These are phyloP conservation scores for Kingdonia uniflora DNA, from an alignment of 164 flowering plant species.

Conservation along the genomic window DNA sequence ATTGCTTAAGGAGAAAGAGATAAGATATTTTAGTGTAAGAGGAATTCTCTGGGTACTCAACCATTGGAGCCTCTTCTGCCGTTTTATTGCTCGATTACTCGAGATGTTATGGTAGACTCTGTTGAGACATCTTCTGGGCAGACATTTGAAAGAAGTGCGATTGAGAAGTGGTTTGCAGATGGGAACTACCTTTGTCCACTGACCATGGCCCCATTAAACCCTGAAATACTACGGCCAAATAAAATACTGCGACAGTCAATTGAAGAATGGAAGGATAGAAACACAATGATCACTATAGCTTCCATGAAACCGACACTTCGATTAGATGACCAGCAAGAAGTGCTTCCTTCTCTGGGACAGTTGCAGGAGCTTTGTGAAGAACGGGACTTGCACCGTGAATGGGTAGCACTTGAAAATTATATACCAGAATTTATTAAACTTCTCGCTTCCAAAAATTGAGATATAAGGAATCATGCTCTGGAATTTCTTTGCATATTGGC, in stretches of 20 bases:
- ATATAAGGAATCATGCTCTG: conserved; percentile 38
- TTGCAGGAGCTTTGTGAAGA: too few relatives aligned
- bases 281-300: conserved; percentile 56
- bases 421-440: conserved; percentile 37
- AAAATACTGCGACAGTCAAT: conserved; percentile 62
- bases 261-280: conserved; percentile 79
- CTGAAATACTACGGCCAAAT: conserved; percentile 44
- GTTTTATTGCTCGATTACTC: conserved; percentile 57
- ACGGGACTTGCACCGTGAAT: conserved; percentile 49
- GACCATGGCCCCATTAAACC: conserved; percentile 35
- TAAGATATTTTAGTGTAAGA: conserved; percentile 33
- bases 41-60: conserved; percentile 46
- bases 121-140: conserved; percentile 70
- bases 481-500: conserved; percentile 40
- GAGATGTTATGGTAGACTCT: conserved; percentile 63
- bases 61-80: conserved; percentile 62
- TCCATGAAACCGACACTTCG: conserved; percentile 32
- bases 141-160: conserved; percentile 67
- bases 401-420: conserved; percentile 59
- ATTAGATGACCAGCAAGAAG: conserved; percentile 37
- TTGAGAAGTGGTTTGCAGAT: conserved; percentile 54
- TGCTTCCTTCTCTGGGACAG: conserved; percentile 35
- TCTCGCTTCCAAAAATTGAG: too few relatives aligned
- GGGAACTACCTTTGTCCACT: conserved; percentile 48
- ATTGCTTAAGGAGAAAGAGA: conserved; percentile 42